These are phyloP conservation scores for Talaromyces stipitatus DNA, from an alignment of 495 filamentous ascomycete genomes.

Conservation along the genomic window DNA sequence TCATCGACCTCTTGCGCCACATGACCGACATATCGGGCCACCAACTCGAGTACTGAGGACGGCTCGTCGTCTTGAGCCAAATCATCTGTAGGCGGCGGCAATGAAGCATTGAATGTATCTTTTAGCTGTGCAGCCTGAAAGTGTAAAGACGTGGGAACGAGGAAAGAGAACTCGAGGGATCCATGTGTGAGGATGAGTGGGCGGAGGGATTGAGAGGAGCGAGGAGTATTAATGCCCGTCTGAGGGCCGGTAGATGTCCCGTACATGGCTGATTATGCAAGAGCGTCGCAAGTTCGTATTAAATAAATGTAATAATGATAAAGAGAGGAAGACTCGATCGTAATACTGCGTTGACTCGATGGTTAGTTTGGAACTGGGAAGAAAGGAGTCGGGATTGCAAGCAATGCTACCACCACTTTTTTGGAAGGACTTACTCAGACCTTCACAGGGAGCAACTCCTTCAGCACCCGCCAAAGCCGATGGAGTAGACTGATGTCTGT, in stretches of 20 bases:
- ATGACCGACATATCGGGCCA: constrained; percentile 86
- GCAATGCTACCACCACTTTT: not conserved
- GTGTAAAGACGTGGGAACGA: constrained; percentile 88
- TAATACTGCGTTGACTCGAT: not conserved
- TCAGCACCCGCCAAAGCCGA: constrained; percentile 5
- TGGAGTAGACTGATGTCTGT: constrained; percentile 5
- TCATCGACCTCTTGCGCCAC: constrained; percentile 79
- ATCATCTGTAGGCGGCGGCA: constrained; percentile 90
- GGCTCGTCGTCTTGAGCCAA: constrained; percentile 96
- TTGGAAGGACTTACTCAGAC: constrained; percentile 8
- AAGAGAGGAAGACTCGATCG: constrained; percentile 2
- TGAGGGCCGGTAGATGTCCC: constrained; percentile 73
- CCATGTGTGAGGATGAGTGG: constrained; percentile 86
- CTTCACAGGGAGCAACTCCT: constrained; percentile 6
- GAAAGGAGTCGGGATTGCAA: constrained; percentile 2
- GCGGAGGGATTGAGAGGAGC: constrained; percentile 79
- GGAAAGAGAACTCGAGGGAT: constrained; percentile 88
- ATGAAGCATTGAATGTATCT: constrained; percentile 72
- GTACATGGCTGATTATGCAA: constrained; percentile 56
- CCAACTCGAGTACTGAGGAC: constrained; percentile 82
- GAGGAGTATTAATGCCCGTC: constrained; percentile 91
- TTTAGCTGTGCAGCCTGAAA: constrained; percentile 92
- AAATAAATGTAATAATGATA: constrained; percentile 8
- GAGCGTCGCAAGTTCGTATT: not conserved
- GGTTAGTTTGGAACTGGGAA: not conserved